phyloP scores from a whole-genome alignment of 805 yeast genomes.

The Ascoidea tarda region DNA sequence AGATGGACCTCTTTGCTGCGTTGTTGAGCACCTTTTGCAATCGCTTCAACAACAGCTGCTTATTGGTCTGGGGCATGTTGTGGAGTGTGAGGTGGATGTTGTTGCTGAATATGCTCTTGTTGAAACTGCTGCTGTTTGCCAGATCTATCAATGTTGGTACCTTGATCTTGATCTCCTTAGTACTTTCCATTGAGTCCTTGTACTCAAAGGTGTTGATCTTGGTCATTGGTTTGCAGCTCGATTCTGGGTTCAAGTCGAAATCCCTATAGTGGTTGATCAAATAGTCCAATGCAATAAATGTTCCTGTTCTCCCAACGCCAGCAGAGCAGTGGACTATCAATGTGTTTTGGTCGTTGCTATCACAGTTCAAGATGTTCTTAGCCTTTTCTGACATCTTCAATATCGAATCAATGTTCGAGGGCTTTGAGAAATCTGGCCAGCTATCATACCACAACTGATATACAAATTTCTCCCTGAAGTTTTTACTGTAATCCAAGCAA shows the following conservation, averaged over 20 bases:
- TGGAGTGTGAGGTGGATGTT: not conserved
- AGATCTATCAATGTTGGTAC: not conserved
- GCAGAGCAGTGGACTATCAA: slow-evolving; percentile 85
- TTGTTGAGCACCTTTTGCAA: not conserved
- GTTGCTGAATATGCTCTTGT: too few relatives aligned
- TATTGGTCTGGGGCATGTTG: not conserved
- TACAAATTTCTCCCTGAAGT: slow-evolving; percentile 14
- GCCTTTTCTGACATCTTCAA: slow-evolving; percentile 23
- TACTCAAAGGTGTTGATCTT: slow-evolving; percentile 5
- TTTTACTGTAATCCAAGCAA: not conserved
- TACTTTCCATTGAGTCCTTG: slow-evolving; percentile 4
- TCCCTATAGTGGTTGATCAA: slow-evolving; percentile 14
- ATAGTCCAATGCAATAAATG: slow-evolving; percentile 58
- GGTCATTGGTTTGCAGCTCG: not conserved
- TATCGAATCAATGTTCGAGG: slow-evolving; percentile 31
- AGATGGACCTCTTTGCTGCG: not conserved
- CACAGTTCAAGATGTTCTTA: slow-evolving; percentile 2
- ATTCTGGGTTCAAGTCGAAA: not conserved
- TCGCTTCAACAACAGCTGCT: too few relatives aligned
- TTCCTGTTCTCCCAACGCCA: slow-evolving; percentile 94
- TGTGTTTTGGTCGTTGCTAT: slow-evolving; percentile 20
- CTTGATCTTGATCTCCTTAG: not conserved
- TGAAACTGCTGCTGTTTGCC: not conserved
- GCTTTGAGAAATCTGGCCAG: slow-evolving; percentile 79
- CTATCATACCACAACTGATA: slow-evolving; percentile 60